Base-by-base conservation (phyloP, 495 filamentous ascomycete genomes). In the Neurospora sp. region DNA sequence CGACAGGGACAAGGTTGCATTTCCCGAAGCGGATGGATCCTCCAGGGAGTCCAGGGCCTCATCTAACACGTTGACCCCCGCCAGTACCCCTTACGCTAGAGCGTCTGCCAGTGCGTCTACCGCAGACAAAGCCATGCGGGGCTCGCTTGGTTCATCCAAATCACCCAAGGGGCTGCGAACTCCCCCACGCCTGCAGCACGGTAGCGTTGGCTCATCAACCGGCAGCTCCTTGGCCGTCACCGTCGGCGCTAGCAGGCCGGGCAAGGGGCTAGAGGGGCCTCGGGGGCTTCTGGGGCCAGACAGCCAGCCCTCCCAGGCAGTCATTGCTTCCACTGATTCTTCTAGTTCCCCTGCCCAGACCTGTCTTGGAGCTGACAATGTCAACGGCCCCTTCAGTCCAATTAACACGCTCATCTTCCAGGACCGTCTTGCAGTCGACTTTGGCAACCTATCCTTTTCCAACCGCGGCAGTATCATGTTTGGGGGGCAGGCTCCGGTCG, bases 401-500 rank as follows among this genome's bases (percentile, higher is more conserved):
- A 80, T 88, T 75, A 83, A 81, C 72, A 88, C 86, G 44, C 70
- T 77, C 39, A 88, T 89, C 74, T 86, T 87, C 74, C 84, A 84
- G 20, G 85, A 86, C 72, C 84, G 82, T 72, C 79, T 89, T 39
- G 78, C 86, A 72, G 87, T 87, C 73, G 84, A 86, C 76, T 76
- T 88, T 59, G 81, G 79, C 75, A 77, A 80, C 40, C 75, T 90
- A 54, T 81, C 82, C 66, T 90, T 90, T 78, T 88, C 87, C 66
- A 87, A 88, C 72, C 80, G 88, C 71, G 90, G 90, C n/a, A 91
- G 89, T 77, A 82, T 92, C 77, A 84, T 92, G 82, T 84, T 92
- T 73, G 88, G 86, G 38, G 88, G 82, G 14, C 54, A 66, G 23
- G 23, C 54, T 66, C 54, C 54, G 27, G 54, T 66, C 54, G 54